These are phyloP conservation scores for Puccinellia tenuiflora DNA, from an alignment of 176 grass and related monocot genomes.

Conservation along the genomic window DNA sequence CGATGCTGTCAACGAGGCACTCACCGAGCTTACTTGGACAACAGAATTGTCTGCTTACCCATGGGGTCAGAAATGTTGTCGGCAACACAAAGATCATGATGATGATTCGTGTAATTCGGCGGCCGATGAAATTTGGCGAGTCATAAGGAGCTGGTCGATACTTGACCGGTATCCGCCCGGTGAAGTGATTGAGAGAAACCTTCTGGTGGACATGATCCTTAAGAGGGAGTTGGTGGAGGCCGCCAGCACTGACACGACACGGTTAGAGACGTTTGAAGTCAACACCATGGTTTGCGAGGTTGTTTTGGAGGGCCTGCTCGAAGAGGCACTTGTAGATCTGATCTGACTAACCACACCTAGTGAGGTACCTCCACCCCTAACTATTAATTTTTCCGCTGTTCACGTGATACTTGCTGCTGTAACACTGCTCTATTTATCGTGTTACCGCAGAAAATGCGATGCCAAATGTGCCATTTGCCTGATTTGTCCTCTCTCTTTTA, in stretches of 20 bases:
- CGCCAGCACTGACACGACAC: slow-evolving; percentile 11
- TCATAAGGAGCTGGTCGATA: slow-evolving; percentile 66
- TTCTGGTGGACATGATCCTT: slow-evolving; percentile 57
- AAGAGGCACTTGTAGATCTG: slow-evolving; percentile 58
- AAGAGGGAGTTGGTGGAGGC: slow-evolving; percentile 57
- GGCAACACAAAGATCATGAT: slow-evolving; percentile 7
- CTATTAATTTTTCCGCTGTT: slow-evolving; percentile 41
- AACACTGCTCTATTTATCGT: slow-evolving; percentile 44
- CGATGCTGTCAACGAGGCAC: slow-evolving; percentile 68
- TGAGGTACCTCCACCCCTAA: slow-evolving; percentile 47
- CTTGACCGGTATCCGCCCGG: slow-evolving; percentile 44
- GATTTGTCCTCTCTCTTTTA: slow-evolving; percentile 6
- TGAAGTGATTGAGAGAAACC: slow-evolving; percentile 31
- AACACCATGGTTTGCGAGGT: slow-evolving; percentile 38
- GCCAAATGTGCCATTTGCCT: slow-evolving; percentile 27
- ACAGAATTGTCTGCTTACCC: slow-evolving; percentile 46
- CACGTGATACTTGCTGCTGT: slow-evolving; percentile 29
- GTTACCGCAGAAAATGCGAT: slow-evolving; percentile 35
- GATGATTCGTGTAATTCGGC: slow-evolving; percentile 16
- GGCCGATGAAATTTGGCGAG: slow-evolving; percentile 55
- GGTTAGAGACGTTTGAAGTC: slow-evolving; percentile 56
- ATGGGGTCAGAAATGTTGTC: slow-evolving; percentile 30
- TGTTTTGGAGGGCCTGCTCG: slow-evolving; percentile 62
- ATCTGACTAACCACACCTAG: slow-evolving; percentile 43
- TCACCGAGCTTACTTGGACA: slow-evolving; percentile 46